Conservation (phyloP, 768 basidiomycete species). For the Boletus pseudopeckii region DNA sequence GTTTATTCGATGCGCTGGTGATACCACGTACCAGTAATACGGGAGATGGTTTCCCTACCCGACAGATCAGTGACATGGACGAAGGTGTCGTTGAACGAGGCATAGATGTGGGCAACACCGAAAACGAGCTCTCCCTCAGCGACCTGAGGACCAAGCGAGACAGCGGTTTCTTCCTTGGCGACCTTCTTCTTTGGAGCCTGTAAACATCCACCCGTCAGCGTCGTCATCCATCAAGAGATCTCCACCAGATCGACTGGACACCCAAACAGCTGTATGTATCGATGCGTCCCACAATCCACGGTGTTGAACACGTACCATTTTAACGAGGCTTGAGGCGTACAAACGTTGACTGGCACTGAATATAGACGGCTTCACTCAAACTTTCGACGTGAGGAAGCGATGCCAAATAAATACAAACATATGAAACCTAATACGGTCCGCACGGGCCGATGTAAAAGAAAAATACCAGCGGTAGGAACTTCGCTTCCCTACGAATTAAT, state of each 20-base stretch:
- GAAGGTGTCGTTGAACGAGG: constrained; percentile 99
- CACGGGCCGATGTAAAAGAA: too few relatives aligned
- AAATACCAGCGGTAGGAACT: too few relatives aligned
- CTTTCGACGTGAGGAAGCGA: neutral
- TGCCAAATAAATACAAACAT: constrained; percentile 21
- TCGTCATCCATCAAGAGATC: constrained; percentile 45
- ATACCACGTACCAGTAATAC: constrained; percentile 78
- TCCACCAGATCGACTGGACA: constrained; percentile 2
- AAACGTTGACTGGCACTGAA: constrained; percentile 5
- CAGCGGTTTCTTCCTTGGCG: constrained; percentile 75
- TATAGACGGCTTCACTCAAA: constrained; percentile 2
- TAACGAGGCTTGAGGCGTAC: constrained; percentile 29
- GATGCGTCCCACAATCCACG: neutral
- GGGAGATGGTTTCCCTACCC: constrained; percentile 98
- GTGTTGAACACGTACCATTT: constrained; percentile 37
- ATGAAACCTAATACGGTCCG: too few relatives aligned
- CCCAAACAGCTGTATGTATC: neutral
- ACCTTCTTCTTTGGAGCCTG: constrained; percentile 87
- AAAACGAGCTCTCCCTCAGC: constrained; percentile 96
- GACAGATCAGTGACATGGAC: constrained; percentile 99
- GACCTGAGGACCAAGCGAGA: constrained; percentile 93
- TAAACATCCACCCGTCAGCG: constrained; percentile 48
- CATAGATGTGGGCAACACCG: constrained; percentile 98
- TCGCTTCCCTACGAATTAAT: too few relatives aligned
- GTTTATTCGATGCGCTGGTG: neutral